Conservation (phyloP, 2,329 filamentous ascomycete genomes). For the Colletotrichum sp. region DNA sequence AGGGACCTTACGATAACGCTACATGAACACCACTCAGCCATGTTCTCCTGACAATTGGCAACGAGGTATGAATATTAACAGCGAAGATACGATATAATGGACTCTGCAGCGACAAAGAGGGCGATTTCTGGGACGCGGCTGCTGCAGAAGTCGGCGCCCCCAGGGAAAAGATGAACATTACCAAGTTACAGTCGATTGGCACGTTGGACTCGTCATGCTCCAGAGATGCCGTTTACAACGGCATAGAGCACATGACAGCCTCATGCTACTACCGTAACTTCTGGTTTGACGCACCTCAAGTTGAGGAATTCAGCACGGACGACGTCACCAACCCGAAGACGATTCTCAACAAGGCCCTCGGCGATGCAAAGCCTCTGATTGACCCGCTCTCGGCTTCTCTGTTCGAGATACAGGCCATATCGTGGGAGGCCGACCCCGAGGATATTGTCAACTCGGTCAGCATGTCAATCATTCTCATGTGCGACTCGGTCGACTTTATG, state of each 20-base stretch:
- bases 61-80: not conserved
- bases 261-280: not conserved
- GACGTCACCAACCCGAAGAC: not conserved
- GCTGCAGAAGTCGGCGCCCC: not conserved
- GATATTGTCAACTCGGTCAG: no score
- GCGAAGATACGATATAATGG: not conserved
- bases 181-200: not conserved
- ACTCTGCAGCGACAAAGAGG: not conserved
- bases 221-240: not conserved
- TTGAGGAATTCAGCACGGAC: not conserved
- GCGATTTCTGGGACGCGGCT: not conserved
- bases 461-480: no score
- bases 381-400: no score
- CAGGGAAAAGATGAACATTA: not conserved
- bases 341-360: not conserved
- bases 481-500: no score
- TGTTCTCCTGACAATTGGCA: fast-evolving
- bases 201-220: not conserved
- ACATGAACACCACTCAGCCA: not conserved
- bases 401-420: no score
- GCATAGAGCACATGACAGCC: not conserved
- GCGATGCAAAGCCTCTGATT: no score
- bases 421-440: no score
- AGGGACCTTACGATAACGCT: no score
- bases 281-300: not conserved